Percentiles rank a stretch among this genome's conserved stretches.
Evolutionary conservation across 2,329 filamentous ascomycete species (phyloP).

Genomic region (Mycosphaerella sp.): DNA sequence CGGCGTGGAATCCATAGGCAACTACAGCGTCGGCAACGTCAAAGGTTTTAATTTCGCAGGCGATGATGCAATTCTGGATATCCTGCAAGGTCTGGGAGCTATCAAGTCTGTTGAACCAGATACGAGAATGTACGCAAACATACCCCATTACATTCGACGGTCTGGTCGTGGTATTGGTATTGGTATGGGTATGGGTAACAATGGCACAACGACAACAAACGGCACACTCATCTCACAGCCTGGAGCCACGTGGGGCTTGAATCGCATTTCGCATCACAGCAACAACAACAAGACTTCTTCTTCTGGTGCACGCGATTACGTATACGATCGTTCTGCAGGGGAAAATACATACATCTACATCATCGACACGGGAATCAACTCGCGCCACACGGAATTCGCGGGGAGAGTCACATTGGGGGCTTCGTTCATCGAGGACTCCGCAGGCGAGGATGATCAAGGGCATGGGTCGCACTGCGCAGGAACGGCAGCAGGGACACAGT

Average conservation of each 20-base stretch:
- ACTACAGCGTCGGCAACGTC: slow-evolving; percentile 30
- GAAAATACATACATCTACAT: slow-evolving; percentile 14
- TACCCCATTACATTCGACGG: too few species aligned
- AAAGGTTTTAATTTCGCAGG: slow-evolving; percentile 37
- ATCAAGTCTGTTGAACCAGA: slow-evolving; percentile 39
- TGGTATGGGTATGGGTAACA: too few species aligned
- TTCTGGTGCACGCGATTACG: slow-evolving; percentile 24
- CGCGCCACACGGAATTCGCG: slow-evolving; percentile 32
- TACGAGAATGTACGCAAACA: slow-evolving; percentile 32
- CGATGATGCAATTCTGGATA: slow-evolving; percentile 30
- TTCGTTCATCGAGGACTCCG: slow-evolving; percentile 30
- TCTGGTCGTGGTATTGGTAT: too few species aligned
- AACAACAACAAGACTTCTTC: too few species aligned
- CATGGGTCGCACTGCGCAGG: slow-evolving; percentile 77
- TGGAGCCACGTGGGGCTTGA: slow-evolving; percentile 20
- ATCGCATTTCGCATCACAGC: slow-evolving; percentile 21
- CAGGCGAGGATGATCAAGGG: slow-evolving; percentile 46
- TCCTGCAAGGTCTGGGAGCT: slow-evolving; percentile 25
- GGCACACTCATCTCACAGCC: slow-evolving; percentile 15
- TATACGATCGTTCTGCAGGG: slow-evolving; percentile 19
- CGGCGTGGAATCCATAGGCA: slow-evolving; percentile 10
- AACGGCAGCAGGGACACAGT: slow-evolving; percentile 59
- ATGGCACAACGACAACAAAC: slow-evolving; percentile 1
- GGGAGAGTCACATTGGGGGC: slow-evolving; percentile 29
- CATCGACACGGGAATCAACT: slow-evolving; percentile 27